phyloP scores from a whole-genome alignment of 805 yeast genomes.

The Starmerella ratchasimensis region DNA sequence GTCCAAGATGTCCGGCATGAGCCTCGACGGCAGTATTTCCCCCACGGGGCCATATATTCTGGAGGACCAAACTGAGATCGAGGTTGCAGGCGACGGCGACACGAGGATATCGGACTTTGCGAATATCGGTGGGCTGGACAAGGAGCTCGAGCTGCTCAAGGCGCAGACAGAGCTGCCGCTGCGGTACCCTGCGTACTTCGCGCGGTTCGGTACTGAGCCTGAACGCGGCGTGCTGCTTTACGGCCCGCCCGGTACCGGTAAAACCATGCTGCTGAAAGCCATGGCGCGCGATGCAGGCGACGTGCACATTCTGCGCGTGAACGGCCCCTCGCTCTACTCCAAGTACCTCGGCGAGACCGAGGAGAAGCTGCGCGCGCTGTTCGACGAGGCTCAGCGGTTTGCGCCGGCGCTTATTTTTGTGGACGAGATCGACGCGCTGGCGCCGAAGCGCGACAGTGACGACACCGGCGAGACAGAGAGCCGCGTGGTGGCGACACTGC shows the following conservation, averaged over 20 bases:
- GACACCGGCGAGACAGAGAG: conserved; percentile 85
- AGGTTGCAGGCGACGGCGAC: background rate
- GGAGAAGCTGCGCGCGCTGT: conserved; percentile 61
- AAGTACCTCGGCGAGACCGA: conserved; percentile 94
- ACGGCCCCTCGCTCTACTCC: conserved; percentile 85
- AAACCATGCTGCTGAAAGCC: conserved; percentile 73
- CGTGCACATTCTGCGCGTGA: conserved; percentile 74
- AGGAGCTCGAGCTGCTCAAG: conserved; percentile 47
- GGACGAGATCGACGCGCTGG: conserved; percentile 88
- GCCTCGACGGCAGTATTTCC: conserved; percentile 20
- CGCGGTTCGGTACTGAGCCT: conserved; percentile 78
- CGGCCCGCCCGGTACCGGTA: conserved; percentile 97
- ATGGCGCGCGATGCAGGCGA: conserved; percentile 53
- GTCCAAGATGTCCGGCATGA: conserved; percentile 31
- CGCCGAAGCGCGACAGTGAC: conserved; percentile 70
- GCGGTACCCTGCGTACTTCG: conserved; percentile 58
- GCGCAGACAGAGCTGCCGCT: conserved; percentile 70
- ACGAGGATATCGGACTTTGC: conserved; percentile 28
- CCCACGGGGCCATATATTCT: background rate
- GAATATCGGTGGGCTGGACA: conserved; percentile 63
- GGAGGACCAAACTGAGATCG: conserved; percentile 2
- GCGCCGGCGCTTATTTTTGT: conserved; percentile 82
- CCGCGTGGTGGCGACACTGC: conserved; percentile 75
- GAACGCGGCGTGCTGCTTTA: conserved; percentile 87
- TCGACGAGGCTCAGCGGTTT: conserved; percentile 68